Evolutionary conservation across 441 rosid genomes (phyloP).

Genomic region (Jatropha podagrica): DNA sequence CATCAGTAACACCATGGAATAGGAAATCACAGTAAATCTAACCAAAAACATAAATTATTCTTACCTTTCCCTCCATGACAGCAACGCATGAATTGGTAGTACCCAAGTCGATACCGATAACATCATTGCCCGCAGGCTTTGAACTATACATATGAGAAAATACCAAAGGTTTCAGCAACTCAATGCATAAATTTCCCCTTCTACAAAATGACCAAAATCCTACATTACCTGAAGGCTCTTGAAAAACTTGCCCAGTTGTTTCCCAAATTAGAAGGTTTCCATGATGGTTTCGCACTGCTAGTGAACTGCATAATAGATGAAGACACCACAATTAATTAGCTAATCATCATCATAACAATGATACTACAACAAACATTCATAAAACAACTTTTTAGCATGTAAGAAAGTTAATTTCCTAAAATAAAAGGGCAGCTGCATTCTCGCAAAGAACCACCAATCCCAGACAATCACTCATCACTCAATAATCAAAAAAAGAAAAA

Average conservation of each 20-base stretch:
- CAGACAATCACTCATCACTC: too few relatives aligned
- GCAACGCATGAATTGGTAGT: conserved; percentile 97
- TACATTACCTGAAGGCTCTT: conserved; percentile 75
- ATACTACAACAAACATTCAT: background rate
- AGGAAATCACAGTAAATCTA: background rate
- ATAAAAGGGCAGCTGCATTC: too few relatives aligned
- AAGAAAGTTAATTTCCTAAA: too few relatives aligned
- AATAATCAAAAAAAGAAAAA: background rate
- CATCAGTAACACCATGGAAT: background rate
- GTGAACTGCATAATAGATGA: conserved; percentile 37
- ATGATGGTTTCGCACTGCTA: conserved; percentile 51
- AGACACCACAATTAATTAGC: background rate
- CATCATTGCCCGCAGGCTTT: conserved; percentile 80
- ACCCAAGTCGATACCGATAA: conserved; percentile 94
- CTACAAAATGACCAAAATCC: background rate
- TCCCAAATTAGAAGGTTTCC: conserved; percentile 41
- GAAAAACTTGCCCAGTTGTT: conserved; percentile 54
- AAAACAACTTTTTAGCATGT: background rate
- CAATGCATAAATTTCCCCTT: background rate
- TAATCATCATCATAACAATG: background rate
- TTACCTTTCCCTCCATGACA: conserved; percentile 95
- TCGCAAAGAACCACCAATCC: too few relatives aligned
- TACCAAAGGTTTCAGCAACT: background rate
- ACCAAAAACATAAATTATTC: background rate
- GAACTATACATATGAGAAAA: conserved; percentile 41